Evolutionary conservation across 2,329 filamentous ascomycete species (phyloP), one percentile per base, ranked within the genome.

Genomic region (Curvularia hawaiiensis): DNA sequence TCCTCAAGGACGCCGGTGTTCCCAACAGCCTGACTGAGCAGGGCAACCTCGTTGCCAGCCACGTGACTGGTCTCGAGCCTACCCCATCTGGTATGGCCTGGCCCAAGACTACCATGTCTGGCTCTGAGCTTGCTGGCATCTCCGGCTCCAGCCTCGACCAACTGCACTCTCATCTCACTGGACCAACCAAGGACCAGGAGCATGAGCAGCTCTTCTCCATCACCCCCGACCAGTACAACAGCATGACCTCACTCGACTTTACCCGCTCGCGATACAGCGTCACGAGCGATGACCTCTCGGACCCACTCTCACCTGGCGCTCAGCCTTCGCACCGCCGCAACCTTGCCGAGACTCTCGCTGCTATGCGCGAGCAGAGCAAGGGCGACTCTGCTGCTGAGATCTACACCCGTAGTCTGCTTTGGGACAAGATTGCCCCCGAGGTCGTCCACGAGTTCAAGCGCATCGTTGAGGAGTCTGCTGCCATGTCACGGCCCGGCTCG

Each of bases 381-480:
- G 85, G 90, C 55, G 79, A 80, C 66, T 85, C 85, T 50, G 90
- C 89, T 47, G 90, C 93, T 56, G 92, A 97, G 70, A 91, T 97
- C 41, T 97, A 97, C 79, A 96, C 93, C 33, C 86, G 94, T 56
- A 96, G 92, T 61, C 84, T 98, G 60, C 87, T 98, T 56, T 97
- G 92, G 91, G 92, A 97, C 72, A 91, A 93, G 77, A 93, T 98
- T 68, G 93, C 95, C 14, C 85, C 87, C 67, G 92, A 98, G 64
- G 92, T 98, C 48, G 92, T 99, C 52, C 87, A 88, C 67, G 92
- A 94, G 75, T 98, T 98, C 81, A 91, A 90, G 70, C 90, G 91
- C 78, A 92, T 96, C 85, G 90, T 97, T 68, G 87, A 90, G 63
- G 90, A 95, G 72, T 89, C 85, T 78, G 88, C 71, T 53, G 68